phyloP scores from a whole-genome alignment of 768 basidiomycete species.

The Panaeolus cyanescens region DNA sequence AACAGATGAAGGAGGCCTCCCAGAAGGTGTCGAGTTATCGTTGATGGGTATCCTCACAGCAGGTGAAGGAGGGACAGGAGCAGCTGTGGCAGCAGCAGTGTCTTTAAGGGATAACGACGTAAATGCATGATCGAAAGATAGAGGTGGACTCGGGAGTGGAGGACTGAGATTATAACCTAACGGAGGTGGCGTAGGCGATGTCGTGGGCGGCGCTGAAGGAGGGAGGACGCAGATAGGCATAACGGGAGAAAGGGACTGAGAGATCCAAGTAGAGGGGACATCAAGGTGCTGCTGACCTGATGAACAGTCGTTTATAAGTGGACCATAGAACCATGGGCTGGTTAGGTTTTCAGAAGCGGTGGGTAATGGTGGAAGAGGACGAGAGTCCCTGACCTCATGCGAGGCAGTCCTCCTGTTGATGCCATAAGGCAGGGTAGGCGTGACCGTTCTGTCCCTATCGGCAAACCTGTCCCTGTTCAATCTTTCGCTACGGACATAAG shows the following conservation, averaged over 20 bases:
- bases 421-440: conserved; percentile 1
- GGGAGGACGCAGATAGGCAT: conserved; percentile 1
- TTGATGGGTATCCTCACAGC: neutral
- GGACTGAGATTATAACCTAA: neutral
- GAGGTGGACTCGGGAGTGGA: neutral
- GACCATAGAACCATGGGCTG: neutral
- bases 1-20: neutral
- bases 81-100: neutral
- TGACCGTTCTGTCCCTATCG: neutral
- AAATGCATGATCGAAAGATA: neutral
- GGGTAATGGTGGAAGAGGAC: conserved; percentile 1
- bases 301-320: neutral
- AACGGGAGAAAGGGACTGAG: neutral
- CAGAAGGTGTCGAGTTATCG: neutral
- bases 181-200: neutral
- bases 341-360: neutral
- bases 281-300: neutral
- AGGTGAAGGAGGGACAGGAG: neutral
- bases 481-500: conserved; percentile 1
- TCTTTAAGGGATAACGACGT: neutral
- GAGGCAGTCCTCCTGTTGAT: conserved; percentile 1
- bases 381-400: neutral
- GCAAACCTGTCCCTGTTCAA: neutral
- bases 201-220: neutral
- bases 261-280: neutral